Base-by-base conservation (phyloP, 225 moss, liverwort and hornwort species). In the Pseudoscleropodium purum region DNA sequence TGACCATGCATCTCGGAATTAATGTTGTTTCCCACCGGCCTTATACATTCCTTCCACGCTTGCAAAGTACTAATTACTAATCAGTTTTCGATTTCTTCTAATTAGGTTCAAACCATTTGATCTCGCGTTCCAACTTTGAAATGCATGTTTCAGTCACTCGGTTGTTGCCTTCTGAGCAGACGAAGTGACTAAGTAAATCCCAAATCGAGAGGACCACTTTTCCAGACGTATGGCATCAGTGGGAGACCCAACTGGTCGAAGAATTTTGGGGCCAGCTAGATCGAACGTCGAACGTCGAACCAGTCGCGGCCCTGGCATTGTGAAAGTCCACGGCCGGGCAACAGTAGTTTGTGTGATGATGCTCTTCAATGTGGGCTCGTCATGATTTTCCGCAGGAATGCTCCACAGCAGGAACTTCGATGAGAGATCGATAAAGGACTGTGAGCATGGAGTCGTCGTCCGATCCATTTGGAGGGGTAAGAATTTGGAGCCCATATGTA, bases 401-500 rank as follows among this genome's bases (percentile, higher is more conserved):
- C 94, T 95, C 64, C 95, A 72, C 10, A 97, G 87, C 47, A 92
- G 90, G 82, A 95, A 97, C 87, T 95, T 98, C 64, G 95, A 95
- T 75, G 96, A 91, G 52, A 96, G 90, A 39, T n/a, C n/a, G n/a
- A n/a, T 96, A 57, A 31, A 96, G 92, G 43, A 97, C 95, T 9
- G 93, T 95, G 67, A 97, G 86, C 94, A 97, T 67, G 36, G 36
- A 93, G 87, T 97, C 93, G 8, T 25, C 2, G 45, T 95, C 56
- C 4, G 51, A 51, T 51, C 90, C 66, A 85, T 87, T 66, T 94
- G 94, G 51, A 97, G 93, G 5, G 95, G 95, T 74, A 98, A 92
- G 84, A 98, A 98, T 69, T 69, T 26, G 95, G 96, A 31, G 96
- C 96, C 96, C 96, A 96, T 72, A 95, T 93, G 87, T 96, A 96